These are phyloP conservation scores for Pichia phayaonensis DNA, from an alignment of 805 yeast genomes.

Conservation along the genomic window DNA sequence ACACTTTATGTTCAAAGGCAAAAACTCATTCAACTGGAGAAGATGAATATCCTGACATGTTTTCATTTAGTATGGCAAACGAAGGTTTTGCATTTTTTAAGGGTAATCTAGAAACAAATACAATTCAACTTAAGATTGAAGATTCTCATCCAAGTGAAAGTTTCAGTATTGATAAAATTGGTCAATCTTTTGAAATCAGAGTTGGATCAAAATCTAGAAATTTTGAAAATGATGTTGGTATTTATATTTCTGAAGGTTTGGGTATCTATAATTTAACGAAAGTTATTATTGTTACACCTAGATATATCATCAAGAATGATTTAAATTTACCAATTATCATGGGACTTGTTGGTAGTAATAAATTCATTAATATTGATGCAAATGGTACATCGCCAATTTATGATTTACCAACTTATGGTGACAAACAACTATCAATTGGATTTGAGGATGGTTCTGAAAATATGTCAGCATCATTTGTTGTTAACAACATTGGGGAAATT, in stretches of 20 bases:
- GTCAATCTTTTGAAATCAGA: slow-evolving; percentile 56
- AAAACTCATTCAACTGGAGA: background rate
- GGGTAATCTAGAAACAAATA: slow-evolving; percentile 41
- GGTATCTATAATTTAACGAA: slow-evolving; percentile 76
- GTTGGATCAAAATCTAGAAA: slow-evolving; percentile 42
- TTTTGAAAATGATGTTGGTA: slow-evolving; percentile 66
- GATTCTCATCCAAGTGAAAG: slow-evolving; percentile 69
- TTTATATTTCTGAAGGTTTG: slow-evolving; percentile 70
- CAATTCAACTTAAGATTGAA: slow-evolving; percentile 59
- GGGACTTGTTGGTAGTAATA: slow-evolving; percentile 61
- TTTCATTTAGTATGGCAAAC: slow-evolving; percentile 62
- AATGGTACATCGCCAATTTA: slow-evolving; percentile 51
- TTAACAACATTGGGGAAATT: slow-evolving; percentile 78
- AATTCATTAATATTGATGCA: slow-evolving; percentile 37
- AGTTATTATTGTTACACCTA: slow-evolving; percentile 72
- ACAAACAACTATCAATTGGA: slow-evolving; percentile 55
- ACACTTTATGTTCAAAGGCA: slow-evolving; percentile 39
- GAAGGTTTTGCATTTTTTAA: slow-evolving; percentile 28
- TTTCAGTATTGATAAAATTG: slow-evolving; percentile 82
- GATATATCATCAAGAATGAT: slow-evolving; percentile 67
- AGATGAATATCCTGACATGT: slow-evolving; percentile 54
- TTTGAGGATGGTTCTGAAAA: slow-evolving; percentile 47
- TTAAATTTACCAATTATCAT: slow-evolving; percentile 49
- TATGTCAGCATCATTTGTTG: slow-evolving; percentile 86
- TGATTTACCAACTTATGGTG: slow-evolving; percentile 46